Percentiles rank a stretch among this genome's conserved stretches.
These are phyloP conservation scores for Saksenaea vasiformis DNA, from an alignment of 371 early-diverging fungal species.

Conservation along the genomic window DNA sequence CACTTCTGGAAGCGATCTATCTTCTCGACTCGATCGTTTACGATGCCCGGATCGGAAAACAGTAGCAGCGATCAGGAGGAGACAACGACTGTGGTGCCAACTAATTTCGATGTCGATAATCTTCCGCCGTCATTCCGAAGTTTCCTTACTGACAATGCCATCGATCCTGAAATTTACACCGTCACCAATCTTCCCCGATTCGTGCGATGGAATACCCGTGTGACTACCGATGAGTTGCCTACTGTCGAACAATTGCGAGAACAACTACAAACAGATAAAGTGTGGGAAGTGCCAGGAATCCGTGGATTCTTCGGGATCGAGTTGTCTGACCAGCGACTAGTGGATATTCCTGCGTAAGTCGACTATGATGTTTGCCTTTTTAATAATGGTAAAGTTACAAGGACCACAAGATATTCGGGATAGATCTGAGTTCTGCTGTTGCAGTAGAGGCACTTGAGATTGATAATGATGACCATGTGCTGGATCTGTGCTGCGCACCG, in stretches of 20 bases:
- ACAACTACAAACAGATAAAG: slow-evolving; percentile 42
- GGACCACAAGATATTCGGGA: slow-evolving; percentile 68
- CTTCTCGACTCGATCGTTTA: no score
- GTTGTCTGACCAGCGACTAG: slow-evolving; percentile 28
- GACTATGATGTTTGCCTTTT: background rate
- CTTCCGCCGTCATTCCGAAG: slow-evolving; percentile 58
- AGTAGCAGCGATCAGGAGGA: no score
- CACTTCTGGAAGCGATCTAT: no score
- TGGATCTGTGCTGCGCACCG: slow-evolving; percentile 83
- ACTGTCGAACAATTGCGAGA: slow-evolving; percentile 42
- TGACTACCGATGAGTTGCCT: slow-evolving; percentile 31
- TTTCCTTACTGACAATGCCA: slow-evolving; percentile 66
- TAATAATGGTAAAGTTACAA: slow-evolving; percentile 27
- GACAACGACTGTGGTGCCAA: no score
- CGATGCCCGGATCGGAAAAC: no score
- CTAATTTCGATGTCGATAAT: slow-evolving; percentile 38
- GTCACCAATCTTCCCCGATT: slow-evolving; percentile 68
- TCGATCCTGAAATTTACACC: slow-evolving; percentile 67
- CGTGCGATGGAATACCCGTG: slow-evolving; percentile 63
- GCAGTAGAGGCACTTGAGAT: slow-evolving; percentile 63
- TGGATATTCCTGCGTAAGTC: slow-evolving; percentile 43
- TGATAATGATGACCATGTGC: slow-evolving; percentile 66
- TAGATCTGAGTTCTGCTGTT: slow-evolving; percentile 85
- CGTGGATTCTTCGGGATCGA: slow-evolving; percentile 39
- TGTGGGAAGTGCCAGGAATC: slow-evolving; percentile 32